Conservation (phyloP, 2,329 filamentous ascomycete species). For the Fusarium brachygibbosum region DNA sequence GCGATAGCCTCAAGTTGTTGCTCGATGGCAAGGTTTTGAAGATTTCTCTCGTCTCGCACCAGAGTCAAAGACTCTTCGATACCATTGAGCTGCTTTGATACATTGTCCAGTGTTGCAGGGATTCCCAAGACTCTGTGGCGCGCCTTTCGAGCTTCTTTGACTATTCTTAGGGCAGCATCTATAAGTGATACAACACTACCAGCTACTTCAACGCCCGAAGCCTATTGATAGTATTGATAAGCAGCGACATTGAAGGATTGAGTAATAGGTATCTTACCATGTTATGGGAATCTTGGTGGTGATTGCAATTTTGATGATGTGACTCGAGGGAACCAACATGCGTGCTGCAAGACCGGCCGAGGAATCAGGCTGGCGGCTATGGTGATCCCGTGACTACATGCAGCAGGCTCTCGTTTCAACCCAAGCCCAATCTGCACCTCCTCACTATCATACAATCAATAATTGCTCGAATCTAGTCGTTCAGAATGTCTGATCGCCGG, state of each 20-base stretch:
- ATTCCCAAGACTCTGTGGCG: neutral
- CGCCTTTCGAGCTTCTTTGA: neutral
- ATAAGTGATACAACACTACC: neutral
- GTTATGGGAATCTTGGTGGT: accelerated
- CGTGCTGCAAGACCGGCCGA: neutral
- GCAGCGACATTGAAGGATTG: neutral
- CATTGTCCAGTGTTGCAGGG: neutral
- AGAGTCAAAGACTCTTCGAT: neutral
- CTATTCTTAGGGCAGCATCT: neutral
- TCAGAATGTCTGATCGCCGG: too few species aligned
- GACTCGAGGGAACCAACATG: too few species aligned
- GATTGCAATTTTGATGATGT: neutral
- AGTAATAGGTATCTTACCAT: neutral
- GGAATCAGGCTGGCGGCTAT: neutral
- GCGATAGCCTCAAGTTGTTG: neutral
- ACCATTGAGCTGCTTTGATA: neutral
- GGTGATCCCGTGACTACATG: neutral
- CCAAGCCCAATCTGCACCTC: neutral
- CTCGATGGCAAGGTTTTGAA: neutral
- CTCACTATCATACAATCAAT: too few species aligned
- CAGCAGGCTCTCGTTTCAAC: neutral
- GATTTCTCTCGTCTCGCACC: neutral
- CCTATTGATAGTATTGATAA: neutral
- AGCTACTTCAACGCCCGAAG: neutral
- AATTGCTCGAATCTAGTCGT: too few species aligned